Evolutionary conservation across 2,329 filamentous ascomycete genomes (phyloP).

Genomic region (Claviceps sp.): DNA sequence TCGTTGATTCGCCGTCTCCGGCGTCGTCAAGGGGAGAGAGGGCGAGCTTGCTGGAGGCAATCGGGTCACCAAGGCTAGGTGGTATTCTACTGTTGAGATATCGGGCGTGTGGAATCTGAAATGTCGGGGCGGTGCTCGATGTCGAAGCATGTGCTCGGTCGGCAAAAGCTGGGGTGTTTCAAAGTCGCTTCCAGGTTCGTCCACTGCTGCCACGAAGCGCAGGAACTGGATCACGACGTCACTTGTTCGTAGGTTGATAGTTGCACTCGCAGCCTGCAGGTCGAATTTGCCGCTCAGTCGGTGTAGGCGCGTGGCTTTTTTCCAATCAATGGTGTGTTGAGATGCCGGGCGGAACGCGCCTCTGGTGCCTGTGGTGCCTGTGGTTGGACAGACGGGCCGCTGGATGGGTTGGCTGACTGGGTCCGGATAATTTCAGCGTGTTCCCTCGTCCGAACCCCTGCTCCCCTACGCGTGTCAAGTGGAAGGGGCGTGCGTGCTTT

Average conservation of each 20-base stretch:
- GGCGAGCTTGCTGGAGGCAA: background rate
- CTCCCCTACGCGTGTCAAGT: too few relatives aligned
- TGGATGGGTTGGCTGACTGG: background rate
- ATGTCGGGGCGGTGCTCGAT: background rate
- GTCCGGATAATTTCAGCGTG: background rate
- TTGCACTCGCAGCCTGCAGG: background rate
- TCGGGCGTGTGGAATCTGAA: background rate
- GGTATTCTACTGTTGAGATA: background rate
- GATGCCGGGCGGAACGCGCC: slow-evolving; percentile 2
- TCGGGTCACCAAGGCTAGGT: background rate
- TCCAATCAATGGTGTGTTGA: slow-evolving; percentile 1
- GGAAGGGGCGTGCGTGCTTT: too few relatives aligned
- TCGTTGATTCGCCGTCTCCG: background rate
- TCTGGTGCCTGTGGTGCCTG: background rate
- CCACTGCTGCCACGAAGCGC: slow-evolving; percentile 1
- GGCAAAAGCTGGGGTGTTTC: background rate
- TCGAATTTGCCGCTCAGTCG: background rate
- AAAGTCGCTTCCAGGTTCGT: background rate
- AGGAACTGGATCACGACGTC: slow-evolving; percentile 4
- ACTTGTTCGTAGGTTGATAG: slow-evolving; percentile 1
- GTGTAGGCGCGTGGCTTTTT: slow-evolving; percentile 4
- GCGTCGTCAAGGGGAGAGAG: too few relatives aligned
- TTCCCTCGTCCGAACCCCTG: too few relatives aligned
- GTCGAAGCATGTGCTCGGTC: background rate
- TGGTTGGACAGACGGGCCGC: slow-evolving; percentile 4